phyloP scores from a whole-genome alignment of 208 protist genomes.

The Angomonas deanei region DNA sequence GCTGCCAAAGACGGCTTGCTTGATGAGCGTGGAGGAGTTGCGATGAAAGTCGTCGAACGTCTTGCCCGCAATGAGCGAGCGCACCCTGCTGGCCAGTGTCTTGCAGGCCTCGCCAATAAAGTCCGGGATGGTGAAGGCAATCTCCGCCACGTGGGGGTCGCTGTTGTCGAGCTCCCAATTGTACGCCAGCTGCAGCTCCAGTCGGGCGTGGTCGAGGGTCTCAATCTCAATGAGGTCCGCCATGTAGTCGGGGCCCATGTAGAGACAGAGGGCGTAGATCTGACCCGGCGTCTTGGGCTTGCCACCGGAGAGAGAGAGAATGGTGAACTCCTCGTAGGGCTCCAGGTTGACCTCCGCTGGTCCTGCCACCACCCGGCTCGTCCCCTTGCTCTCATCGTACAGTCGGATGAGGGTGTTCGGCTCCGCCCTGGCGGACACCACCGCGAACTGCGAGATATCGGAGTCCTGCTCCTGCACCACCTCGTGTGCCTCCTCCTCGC shows the following conservation, averaged over 20 bases:
- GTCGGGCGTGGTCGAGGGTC: conserved; percentile 93
- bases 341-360: conserved; percentile 57
- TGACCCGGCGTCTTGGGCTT: conserved; percentile 70
- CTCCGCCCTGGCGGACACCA: conserved; percentile 88
- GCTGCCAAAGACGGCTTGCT: conserved; percentile 84
- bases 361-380: conserved; percentile 70
- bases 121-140: conserved; percentile 91
- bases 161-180: conserved; percentile 93
- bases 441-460: conserved; percentile 21
- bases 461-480: conserved; percentile 11
- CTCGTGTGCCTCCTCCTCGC: neutral
- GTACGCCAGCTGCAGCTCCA: conserved; percentile 92
- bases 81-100: conserved; percentile 91
- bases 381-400: conserved; percentile 89
- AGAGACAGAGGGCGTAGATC: conserved; percentile 90
- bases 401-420: conserved; percentile 93
- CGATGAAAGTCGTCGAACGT: conserved; percentile 96
- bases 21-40: conserved; percentile 91
- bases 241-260: conserved; percentile 95
- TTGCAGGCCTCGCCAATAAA: conserved; percentile 96
- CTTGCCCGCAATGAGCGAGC: conserved; percentile 81
- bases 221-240: conserved; percentile 91
- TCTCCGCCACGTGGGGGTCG: conserved; percentile 17
- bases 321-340: conserved; percentile 81
- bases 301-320: conserved; percentile 78